Conservation (phyloP, 495 filamentous ascomycete genomes). For the Apodospora peruviana region DNA sequence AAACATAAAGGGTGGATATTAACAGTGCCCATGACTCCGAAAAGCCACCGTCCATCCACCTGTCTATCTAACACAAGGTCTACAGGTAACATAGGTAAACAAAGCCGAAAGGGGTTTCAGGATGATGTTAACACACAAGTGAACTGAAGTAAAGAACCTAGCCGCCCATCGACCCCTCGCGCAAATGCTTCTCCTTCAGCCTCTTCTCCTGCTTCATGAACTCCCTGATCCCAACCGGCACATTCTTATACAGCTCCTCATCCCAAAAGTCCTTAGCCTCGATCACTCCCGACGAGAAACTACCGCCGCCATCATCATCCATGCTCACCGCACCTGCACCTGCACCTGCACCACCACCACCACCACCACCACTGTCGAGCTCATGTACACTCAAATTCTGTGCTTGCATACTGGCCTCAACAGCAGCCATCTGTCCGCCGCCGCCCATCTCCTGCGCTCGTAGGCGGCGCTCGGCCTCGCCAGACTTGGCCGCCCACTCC, state of each 20-base stretch:
- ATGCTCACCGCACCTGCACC: constrained; percentile 44
- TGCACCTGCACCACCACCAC: constrained; percentile 52
- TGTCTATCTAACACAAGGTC: too few species aligned
- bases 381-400: constrained; percentile 7
- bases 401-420: neutral
- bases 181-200: constrained; percentile 66
- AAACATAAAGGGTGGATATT: too few species aligned
- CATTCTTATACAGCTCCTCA: constrained; percentile 66
- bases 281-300: constrained; percentile 60
- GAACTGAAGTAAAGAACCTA: constrained; percentile 9
- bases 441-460: constrained; percentile 20
- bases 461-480: constrained; percentile 48
- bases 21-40: too few species aligned
- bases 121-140: too few species aligned
- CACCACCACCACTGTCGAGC: constrained; percentile 75
- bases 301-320: constrained; percentile 80
- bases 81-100: too few species aligned
- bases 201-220: constrained; percentile 98
- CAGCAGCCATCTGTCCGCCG: constrained; percentile 11
- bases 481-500: constrained; percentile 63
- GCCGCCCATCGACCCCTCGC: constrained; percentile 37
- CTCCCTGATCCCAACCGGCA: constrained; percentile 90
- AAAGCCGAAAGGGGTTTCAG: too few species aligned
- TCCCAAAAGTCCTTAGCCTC: constrained; percentile 36
- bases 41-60: too few species aligned